Percentiles rank a stretch among this genome's conserved stretches.
These are phyloP conservation scores for Ulmus americana DNA, from an alignment of 331 rosid genomes.

Conservation along the genomic window DNA sequence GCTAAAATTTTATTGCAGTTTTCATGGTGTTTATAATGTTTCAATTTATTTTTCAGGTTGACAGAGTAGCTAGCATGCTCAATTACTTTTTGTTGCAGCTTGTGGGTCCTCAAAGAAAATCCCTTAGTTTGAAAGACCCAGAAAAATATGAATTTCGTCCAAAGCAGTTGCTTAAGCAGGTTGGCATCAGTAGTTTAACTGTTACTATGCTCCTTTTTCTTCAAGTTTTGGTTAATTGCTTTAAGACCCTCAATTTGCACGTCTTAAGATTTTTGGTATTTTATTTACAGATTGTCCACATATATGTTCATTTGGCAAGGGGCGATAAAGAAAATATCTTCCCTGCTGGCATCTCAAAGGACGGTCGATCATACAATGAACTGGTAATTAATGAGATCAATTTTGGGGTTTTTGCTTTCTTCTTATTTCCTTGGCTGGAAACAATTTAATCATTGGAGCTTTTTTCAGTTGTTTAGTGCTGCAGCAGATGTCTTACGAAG, in stretches of 20 bases:
- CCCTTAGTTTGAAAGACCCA: slow-evolving; percentile 95
- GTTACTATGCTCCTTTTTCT: not conserved
- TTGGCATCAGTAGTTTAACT: slow-evolving; percentile 22
- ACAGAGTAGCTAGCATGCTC: slow-evolving; percentile 98
- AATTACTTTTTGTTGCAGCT: slow-evolving; percentile 90
- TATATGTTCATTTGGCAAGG: slow-evolving; percentile 86
- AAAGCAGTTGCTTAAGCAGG: slow-evolving; percentile 90
- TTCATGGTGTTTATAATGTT: slow-evolving; percentile 2
- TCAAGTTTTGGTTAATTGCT: not conserved
- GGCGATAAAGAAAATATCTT: slow-evolving; percentile 72
- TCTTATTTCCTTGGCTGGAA: slow-evolving; percentile 8
- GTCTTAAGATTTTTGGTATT: not conserved
- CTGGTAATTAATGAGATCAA: slow-evolving; percentile 37
- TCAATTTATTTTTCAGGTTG: slow-evolving; percentile 50
- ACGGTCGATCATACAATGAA: slow-evolving; percentile 93
- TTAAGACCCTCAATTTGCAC: not conserved
- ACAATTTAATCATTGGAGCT: slow-evolving; percentile 24
- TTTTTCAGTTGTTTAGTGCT: slow-evolving; percentile 74
- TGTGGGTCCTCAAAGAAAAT: slow-evolving; percentile 95
- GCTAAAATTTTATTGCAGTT: slow-evolving; percentile 5
- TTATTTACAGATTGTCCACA: slow-evolving; percentile 60
- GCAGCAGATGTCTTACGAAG: slow-evolving; percentile 77
- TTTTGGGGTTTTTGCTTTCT: slow-evolving; percentile 2
- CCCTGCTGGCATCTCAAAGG: slow-evolving; percentile 91
- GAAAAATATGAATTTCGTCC: slow-evolving; percentile 97